Conservation (phyloP, 2,329 filamentous ascomycete genomes). For the Capronia coronata region DNA sequence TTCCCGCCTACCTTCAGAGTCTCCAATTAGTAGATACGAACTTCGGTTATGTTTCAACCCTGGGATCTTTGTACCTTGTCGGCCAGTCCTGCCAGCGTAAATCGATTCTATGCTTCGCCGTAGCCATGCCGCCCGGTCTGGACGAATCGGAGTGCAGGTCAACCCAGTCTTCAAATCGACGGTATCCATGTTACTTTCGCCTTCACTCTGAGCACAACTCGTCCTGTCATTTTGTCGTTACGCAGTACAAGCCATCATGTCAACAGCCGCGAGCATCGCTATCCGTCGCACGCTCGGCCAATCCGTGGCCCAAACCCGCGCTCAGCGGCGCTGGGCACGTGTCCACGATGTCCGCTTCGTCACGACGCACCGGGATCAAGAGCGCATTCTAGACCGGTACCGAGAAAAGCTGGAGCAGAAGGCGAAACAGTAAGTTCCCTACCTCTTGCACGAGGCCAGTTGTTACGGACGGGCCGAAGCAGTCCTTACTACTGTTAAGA, state of each 20-base stretch:
- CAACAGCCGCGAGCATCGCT: constrained; percentile 1
- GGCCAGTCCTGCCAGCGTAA: too few relatives aligned
- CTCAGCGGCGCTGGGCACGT: constrained; percentile 79
- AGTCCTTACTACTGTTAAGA: too few relatives aligned
- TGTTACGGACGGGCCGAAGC: too few relatives aligned
- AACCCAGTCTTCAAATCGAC: neutral
- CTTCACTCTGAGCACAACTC: neutral
- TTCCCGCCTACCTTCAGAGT: too few relatives aligned
- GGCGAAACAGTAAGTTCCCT: constrained; percentile 54
- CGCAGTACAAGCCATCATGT: constrained; percentile 2
- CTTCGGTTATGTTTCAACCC: too few relatives aligned
- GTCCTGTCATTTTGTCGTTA: neutral
- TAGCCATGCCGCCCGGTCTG: neutral
- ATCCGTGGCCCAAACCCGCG: neutral
- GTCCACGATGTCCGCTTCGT: constrained; percentile 90
- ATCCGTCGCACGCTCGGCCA: constrained; percentile 7
- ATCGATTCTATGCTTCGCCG: neutral
- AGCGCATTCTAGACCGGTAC: constrained; percentile 75
- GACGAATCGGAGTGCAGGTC: neutral
- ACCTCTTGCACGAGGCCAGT: too few relatives aligned
- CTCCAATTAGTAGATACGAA: too few relatives aligned
- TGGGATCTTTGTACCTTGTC: too few relatives aligned
- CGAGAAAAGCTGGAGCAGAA: constrained; percentile 75
- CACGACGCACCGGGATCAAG: constrained; percentile 64
- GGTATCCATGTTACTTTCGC: neutral